A percentile compares a stretch with the other conserved stretches of the same genome.
These are phyloP conservation scores for Fusarium multiceps DNA, from an alignment of 2,329 filamentous ascomycete species.

Conservation along the genomic window DNA sequence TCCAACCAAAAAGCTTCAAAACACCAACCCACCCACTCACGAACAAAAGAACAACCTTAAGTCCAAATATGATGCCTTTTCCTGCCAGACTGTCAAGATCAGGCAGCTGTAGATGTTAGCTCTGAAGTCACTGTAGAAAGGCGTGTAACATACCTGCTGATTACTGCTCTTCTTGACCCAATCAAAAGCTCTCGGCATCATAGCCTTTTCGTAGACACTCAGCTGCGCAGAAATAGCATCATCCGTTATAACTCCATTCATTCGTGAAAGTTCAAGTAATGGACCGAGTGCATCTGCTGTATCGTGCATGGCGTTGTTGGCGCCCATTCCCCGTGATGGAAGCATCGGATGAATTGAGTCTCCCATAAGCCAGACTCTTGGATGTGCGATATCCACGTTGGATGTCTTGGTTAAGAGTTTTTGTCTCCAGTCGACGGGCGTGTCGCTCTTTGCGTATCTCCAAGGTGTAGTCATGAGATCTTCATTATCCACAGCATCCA, in stretches of 20 bases:
- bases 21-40: not conserved
- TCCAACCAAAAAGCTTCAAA: not conserved
- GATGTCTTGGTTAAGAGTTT: fast-evolving
- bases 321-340: not conserved
- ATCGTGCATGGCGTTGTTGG: not conserved
- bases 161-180: not conserved
- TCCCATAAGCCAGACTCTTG: not conserved
- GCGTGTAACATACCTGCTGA: not conserved
- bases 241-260: fast-evolving
- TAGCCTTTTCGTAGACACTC: not conserved
- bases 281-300: not conserved
- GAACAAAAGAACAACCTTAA: fast-evolving
- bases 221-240: fast-evolving
- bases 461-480: not conserved
- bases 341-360: not conserved
- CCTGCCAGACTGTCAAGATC: not conserved
- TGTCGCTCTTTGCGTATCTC: not conserved
- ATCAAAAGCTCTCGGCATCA: not conserved
- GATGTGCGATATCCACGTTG: fast-evolving
- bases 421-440: not conserved
- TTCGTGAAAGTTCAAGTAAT: not conserved
- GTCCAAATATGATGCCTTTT: not conserved
- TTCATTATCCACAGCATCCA: not conserved
- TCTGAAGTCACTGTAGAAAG: fast-evolving
- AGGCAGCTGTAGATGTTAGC: not conserved